Evolutionary conservation across 352 stramenopile species (phyloP), one percentile per base, ranked within the genome.

Genomic region (Globisporangium barbulae): DNA sequence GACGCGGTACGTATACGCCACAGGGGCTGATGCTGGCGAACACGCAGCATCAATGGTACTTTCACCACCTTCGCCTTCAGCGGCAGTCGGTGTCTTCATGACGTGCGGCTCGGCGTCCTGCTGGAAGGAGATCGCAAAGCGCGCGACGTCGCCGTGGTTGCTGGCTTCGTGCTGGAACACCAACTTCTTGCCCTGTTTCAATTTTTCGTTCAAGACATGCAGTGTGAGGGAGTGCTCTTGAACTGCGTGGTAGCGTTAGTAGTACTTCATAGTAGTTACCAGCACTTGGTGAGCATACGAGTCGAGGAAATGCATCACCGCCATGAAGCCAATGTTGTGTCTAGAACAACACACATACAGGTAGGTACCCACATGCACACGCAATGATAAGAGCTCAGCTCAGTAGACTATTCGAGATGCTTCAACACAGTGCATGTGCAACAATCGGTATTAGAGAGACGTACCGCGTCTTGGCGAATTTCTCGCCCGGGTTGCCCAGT

Each of bases 401-500:
- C 35, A 41, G 15, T 19, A 15, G 35, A 9, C 35, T 17, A 48
- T 3, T 21, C 37, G 9, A 47, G 15, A n/a, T 41, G 25, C 31
- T n/a, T 6, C 7, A 53, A 37, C 5, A 9, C 31, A 37, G 31
- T 37, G 31, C 31, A 37, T 37, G 8, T 7, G 5, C 5, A 37
- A 37, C 31, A 9, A 37, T 28, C 25, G 2, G 25, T 2, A 28
- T 28, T 28, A 53, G 19, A 52, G 13, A 21, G 19, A 45, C 66
- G 12, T 63, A 93, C 86, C 86, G 73, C 19, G 88, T 96, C 61
- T 79, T 78, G n/a, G 67, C 71, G 63, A 81, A 96, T 63, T 96
- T 93, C 59, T 93, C 76, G 58, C 85, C 84, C 7, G 88, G 85
- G 60, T 96, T 96, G 37, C 88, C 88, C 50, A 96, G 64, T n/a